Evolutionary conservation across 139 green algal species (phyloP).

Genomic region (Chlorella sp.): DNA sequence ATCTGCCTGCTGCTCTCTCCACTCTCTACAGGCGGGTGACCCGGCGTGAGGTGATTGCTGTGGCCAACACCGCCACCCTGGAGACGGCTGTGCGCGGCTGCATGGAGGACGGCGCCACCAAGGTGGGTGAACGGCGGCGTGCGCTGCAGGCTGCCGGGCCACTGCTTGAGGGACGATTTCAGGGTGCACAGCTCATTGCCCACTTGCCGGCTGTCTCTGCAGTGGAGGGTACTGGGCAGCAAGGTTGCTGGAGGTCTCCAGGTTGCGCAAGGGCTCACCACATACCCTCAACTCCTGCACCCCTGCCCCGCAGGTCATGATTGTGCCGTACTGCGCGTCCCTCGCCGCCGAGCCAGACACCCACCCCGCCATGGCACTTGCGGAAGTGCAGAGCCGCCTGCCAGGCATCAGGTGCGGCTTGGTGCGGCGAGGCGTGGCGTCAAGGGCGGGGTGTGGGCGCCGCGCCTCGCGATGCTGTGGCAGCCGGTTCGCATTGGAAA

Average conservation of each 20-base stretch:
- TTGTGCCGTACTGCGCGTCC: not conserved
- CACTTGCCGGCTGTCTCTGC: no score
- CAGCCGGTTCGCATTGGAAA: no score
- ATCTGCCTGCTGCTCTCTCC: not conserved
- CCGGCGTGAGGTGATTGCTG: not conserved
- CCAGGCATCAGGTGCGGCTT: conserved; percentile 12
- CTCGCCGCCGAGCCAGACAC: no score
- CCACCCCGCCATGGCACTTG: not conserved
- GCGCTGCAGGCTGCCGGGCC: not conserved
- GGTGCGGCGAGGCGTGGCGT: no score
- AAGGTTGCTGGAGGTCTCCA: no score
- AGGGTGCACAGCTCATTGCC: no score
- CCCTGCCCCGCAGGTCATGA: conserved; percentile 4
- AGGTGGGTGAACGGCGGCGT: not conserved
- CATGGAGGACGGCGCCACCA: not conserved
- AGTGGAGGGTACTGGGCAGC: no score
- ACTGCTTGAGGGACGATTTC: no score
- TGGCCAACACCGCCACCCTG: conserved; percentile 2
- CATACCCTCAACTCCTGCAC: no score
- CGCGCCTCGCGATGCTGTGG: no score
- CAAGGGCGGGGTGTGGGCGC: not conserved
- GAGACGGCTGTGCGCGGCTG: conserved; percentile 1
- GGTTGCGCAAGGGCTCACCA: no score
- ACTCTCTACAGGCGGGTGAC: not conserved
- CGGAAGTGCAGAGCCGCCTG: conserved; percentile 5